Evolutionary conservation across 495 filamentous ascomycete species (phyloP).

Genomic region (Chaetomidium leptoderma): DNA sequence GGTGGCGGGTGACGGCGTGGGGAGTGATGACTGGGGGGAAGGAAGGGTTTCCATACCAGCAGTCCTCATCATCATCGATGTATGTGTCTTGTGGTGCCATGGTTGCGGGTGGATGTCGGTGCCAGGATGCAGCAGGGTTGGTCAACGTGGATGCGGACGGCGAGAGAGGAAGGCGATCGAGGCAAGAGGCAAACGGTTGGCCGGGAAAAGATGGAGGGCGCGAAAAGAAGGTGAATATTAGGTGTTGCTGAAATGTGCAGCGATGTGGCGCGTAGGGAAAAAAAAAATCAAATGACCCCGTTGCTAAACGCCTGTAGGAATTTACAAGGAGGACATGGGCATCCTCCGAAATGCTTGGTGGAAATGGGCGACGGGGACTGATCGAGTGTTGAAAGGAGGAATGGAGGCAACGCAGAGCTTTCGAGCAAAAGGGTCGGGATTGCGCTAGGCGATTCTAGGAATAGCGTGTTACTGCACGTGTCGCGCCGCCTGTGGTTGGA

Average conservation of each 20-base stretch:
- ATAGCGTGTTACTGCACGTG: constrained; percentile 26
- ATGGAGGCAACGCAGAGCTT: constrained; percentile 34
- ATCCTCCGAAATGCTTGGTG: constrained; percentile 14
- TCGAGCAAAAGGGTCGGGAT: constrained; percentile 27
- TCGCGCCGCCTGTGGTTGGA: constrained; percentile 16
- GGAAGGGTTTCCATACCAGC: constrained; percentile 56
- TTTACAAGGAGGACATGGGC: constrained; percentile 29
- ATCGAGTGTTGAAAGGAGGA: constrained; percentile 23
- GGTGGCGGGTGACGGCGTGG: background rate
- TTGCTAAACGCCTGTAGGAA: constrained; percentile 22
- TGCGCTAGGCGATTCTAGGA: constrained; percentile 18
- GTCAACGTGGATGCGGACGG: constrained; percentile 19
- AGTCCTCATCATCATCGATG: constrained; percentile 95
- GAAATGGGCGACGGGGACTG: constrained; percentile 5
- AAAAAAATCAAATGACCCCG: constrained; percentile 18
- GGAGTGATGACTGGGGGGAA: constrained; percentile 9
- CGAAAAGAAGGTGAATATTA: constrained; percentile 18
- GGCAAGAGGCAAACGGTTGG: constrained; percentile 15
- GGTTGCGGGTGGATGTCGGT: constrained; percentile 32
- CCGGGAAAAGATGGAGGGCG: constrained; percentile 1
- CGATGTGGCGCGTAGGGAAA: constrained; percentile 8
- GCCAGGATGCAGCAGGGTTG: constrained; percentile 8
- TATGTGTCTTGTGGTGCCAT: constrained; percentile 89
- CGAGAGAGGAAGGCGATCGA: constrained; percentile 2
- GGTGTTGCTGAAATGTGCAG: constrained; percentile 4